Evolutionary conservation across 2,329 filamentous ascomycete genomes (phyloP), one percentile per base, ranked within the genome.

Genomic region (Colletotrichum liaoningense): DNA sequence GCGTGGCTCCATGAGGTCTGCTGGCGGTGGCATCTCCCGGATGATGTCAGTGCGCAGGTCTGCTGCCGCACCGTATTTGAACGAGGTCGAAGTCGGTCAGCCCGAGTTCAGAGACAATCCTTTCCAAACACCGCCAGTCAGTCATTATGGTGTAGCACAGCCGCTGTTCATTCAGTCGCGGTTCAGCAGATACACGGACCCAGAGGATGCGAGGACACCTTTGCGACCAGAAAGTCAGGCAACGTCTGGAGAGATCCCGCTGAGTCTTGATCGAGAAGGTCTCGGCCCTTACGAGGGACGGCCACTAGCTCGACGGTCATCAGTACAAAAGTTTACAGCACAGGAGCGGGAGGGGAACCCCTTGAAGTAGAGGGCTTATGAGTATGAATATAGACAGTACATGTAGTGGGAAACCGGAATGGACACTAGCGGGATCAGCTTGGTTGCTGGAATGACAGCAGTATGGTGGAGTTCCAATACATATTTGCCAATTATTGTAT

Each of bases 181-280:
- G 2, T 73, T 73, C 16, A 73, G 70, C 26, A 65, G 67, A 12
- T 73, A 73, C 1, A 73, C 70, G 7, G 70, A 73, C 22, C 67
- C 56, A 1, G 70, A 70, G 0, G 70, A 73, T 3, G 70, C 69
- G 35, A 64, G 55, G 12, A 26, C 55, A 1, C 24, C 33, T 0
- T 12, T 73, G n/a, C 67, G 70, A 3, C 70, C 70, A 14, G 67
- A 73, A 1, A 73, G 70, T 5, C 22, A 70, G 3, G 67, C 70
- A 3, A 73, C 70, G 4, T 73, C 70, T 22, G 70, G 70, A 9
- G 70, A 73, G 35, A 73, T 73, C 2, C 70, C 70, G 1, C 24
- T 73, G 4, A 73, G 67, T 11, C 26, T 73, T 22, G 70, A 73
- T 5, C 46, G 70, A 1, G 70, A 70, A 5, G 70, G 55, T 4